Evolutionary conservation across 208 protist genomes (phyloP), one percentile per base, ranked within the genome.

Genomic region (Vickermania ingenoplastis): DNA sequence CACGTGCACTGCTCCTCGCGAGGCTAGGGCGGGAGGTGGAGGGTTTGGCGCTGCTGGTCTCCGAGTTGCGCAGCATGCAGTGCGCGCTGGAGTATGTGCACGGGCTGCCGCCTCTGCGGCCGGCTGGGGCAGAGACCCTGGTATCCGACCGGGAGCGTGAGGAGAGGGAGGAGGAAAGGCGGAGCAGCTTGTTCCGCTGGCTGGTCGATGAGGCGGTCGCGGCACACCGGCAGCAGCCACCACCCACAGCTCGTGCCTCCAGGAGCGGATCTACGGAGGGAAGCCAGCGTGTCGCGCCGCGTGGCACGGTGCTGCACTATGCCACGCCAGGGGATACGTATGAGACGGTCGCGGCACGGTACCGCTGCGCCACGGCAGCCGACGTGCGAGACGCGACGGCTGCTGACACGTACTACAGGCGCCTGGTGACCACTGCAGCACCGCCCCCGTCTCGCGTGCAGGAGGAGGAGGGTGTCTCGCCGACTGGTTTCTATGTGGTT

Each of bases 21-120:
- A 74, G 81, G 41, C 84, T 93, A 71, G 86, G 86, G 11, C 76
- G 75, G 53, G 81, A 90, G 63, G 80, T 89, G 51, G 83, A 93
- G 66, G 82, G 80, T 21, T 62, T 93, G 48, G 69, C 68, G 28
- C 65, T 89, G n/a, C 71, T 93, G 28, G 70, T 93, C 22, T 26
- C 77, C 36, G 61, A 81, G 29, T 59, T 77, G 66, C 75, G 77
- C 60, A 77, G 79, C 63, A 63, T 86, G 54, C 69, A 54, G 36
- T 77, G 74, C 45, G 73, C 72, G 13, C 49, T 86, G 1, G 45
- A 70, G 23, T 82, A 70, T 64, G 66, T 86, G 49, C 55, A 61
- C 11, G 59, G 77, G 68, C 63, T 74, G 62, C 55, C 64, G 65
- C 63, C 36, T 7, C 17, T 45, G 36, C n/a, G n/a, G n/a, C n/a